Base-by-base conservation (phyloP, 2,329 filamentous ascomycete genomes). In the Xylaria sp. region DNA sequence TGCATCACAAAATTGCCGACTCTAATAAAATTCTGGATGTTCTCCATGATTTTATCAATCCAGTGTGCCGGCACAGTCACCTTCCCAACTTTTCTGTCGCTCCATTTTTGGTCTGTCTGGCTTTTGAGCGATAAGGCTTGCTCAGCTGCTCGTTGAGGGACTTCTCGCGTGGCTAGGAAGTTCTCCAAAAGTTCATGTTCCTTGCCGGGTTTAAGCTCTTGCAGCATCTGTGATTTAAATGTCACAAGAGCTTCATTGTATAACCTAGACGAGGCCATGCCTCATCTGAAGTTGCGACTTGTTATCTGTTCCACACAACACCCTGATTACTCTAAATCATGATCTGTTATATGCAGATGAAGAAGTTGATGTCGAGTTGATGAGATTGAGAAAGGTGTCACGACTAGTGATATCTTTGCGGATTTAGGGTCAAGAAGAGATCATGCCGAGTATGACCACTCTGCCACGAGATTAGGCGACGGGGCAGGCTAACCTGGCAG, bases 1-100 rank as follows among this genome's bases (percentile, higher is more conserved):
- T 58, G 10, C 56, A 58, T 46, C 12, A 28, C 56, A 23, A 46
- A 46, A 58, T 46, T 46, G 1, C 56, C 56, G 39, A 44, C 12
- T 1, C 9, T 32, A 23, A 58, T 58, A 12, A 58, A 46, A 4
- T n/a, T 28, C 8, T 32, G 39, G 23, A 58, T 58, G 56, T 58
- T 58, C 12, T 46, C 56, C 39, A 58, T 46, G 56, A 58, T 55
- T 20, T 55, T 55, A 13, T 55, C 28, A 20, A 55, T 59, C 55
- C 55, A 28, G 28, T 57, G 55, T 6, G 55, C 55, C 37, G 55
- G 55, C 5, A 57, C 34, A 2, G 34, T 23, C 41, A 41, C 20
- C n/a, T 41, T 41, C 5, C 55, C 34, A 8, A 44, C 25, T 8
- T 57, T 57, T n/a, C 37, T 37, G 10, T 41, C 55, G 12, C 55